Evolutionary conservation across 257 asterid species (phyloP), one percentile per base, ranked within the genome.

Genomic region (Scutellaria barbata): DNA sequence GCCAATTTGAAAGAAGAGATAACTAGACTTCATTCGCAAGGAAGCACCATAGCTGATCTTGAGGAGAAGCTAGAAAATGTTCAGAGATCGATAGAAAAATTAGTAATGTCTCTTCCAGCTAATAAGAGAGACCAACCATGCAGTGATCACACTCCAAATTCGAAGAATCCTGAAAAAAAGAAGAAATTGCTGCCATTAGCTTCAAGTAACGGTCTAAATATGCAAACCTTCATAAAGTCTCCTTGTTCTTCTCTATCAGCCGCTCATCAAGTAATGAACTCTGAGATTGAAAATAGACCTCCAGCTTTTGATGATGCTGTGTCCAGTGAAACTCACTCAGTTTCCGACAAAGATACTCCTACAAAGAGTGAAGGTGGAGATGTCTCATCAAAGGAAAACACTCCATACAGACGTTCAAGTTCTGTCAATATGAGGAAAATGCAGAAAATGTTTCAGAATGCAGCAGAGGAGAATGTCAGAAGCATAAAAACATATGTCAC

Each of bases 401-500:
- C 98, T 74, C 98, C 97, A 1, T 88, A 88, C 56, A 78, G 95
- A 63, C 96, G 96, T 78, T 92, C 98, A 41, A 85, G 96, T 74
- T 92, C 98, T 68, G 98, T 92, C 50, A 92, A 92, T 79, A 90
- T 92, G 97, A 90, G 83, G 82, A 92, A 90, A 79, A 92, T 92
- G 98, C 95, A 92, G 80, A 89, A 85, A 78, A 92, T 92, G 98
- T 92, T 92, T 67, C 98, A 92, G 75, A 88, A 87, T 79, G 98
- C 98, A 63, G 98, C 98, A 64, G 98, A 92, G 84, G 98, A 92
- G 84, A 92, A 92, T 74, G 98, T 92, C 35, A 88, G 98, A 85
- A 92, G 95, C 85, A 92, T 92, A 76, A 90, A 87, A 82, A 75
- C 98, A 8, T 92, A 92, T 59, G 98, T 92, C 1, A 92, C 96